Percentiles rank a stretch among this genome's conserved stretches.
Evolutionary conservation across 805 yeast genomes (phyloP).

Genomic region (Lipomyces chichibuensis): DNA sequence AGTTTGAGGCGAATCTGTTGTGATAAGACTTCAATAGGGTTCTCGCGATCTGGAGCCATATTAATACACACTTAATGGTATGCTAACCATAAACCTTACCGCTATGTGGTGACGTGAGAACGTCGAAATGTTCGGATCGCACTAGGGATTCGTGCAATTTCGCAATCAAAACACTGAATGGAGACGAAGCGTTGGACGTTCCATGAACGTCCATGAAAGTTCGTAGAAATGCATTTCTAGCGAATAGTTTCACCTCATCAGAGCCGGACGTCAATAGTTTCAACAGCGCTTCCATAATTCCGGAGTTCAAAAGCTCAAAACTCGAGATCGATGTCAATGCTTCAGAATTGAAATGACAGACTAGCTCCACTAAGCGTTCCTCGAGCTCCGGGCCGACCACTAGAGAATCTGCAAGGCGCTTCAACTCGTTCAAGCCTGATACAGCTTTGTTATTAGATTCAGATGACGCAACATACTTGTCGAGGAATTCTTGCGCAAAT

Average conservation of each 20-base stretch:
- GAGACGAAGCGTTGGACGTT: slow-evolving; percentile 40
- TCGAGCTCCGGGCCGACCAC: slow-evolving; percentile 38
- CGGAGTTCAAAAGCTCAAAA: slow-evolving; percentile 74
- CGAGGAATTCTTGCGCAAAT: slow-evolving; percentile 21
- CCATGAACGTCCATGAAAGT: slow-evolving; percentile 35
- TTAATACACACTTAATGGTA: slow-evolving; percentile 5
- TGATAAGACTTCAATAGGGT: slow-evolving; percentile 52
- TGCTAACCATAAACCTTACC: slow-evolving; percentile 11
- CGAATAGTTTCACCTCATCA: slow-evolving; percentile 14
- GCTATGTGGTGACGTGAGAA: slow-evolving; percentile 53
- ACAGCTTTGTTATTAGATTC: slow-evolving; percentile 38
- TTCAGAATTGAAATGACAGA: slow-evolving; percentile 29
- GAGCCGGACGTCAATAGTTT: slow-evolving; percentile 32
- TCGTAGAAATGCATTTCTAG: slow-evolving; percentile 49
- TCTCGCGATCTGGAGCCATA: slow-evolving; percentile 16
- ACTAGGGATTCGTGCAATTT: slow-evolving; percentile 74
- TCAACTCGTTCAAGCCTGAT: slow-evolving; percentile 38
- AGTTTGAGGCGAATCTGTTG: slow-evolving; percentile 69
- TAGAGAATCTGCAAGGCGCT: slow-evolving; percentile 34
- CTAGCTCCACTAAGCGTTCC: slow-evolving; percentile 48
- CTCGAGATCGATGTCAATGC: slow-evolving; percentile 55
- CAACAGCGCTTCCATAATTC: slow-evolving; percentile 55
- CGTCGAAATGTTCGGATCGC: slow-evolving; percentile 72
- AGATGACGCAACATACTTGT: slow-evolving; percentile 11
- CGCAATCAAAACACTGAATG: slow-evolving; percentile 53